Conservation (phyloP, 2,329 filamentous ascomycete species). For the Stachybotrys chartarum region DNA sequence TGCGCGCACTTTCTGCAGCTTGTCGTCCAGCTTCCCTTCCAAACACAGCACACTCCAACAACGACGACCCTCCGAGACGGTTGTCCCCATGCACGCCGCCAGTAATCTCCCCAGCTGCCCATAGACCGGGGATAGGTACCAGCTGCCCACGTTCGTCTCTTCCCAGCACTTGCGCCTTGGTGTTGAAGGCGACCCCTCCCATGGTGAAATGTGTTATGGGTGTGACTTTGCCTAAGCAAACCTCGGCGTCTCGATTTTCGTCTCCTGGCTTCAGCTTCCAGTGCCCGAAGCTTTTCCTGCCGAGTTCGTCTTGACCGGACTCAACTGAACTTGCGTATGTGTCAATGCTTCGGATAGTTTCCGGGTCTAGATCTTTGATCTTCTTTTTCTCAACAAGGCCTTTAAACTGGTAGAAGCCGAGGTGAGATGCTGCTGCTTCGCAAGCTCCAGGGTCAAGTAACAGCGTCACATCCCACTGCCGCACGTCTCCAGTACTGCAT, state of each 20-base stretch:
- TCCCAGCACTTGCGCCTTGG: conserved; percentile 41
- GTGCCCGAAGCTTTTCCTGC: conserved; percentile 43
- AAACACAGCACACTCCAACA: conserved; percentile 59
- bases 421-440: conserved; percentile 42
- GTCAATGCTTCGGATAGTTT: conserved; percentile 34
- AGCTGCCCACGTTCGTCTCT: conserved; percentile 22
- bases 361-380: conserved; percentile 37
- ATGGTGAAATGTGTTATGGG: conserved; percentile 62
- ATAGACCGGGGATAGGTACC: conserved; percentile 45
- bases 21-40: conserved; percentile 47
- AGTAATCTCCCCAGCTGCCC: conserved; percentile 58
- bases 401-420: conserved; percentile 59
- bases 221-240: conserved; percentile 54
- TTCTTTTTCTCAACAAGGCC: conserved; percentile 50
- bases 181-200: conserved; percentile 54
- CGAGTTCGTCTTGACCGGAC: conserved; percentile 35
- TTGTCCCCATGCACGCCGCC: conserved; percentile 60
- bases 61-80: conserved; percentile 51
- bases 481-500: conserved; percentile 19
- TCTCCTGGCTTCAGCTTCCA: conserved; percentile 42
- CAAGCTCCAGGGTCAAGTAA: conserved; percentile 53
- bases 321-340: conserved; percentile 39
- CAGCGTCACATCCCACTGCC: conserved; percentile 52
- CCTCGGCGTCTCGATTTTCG: conserved; percentile 38
- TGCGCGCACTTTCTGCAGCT: background rate